Base-by-base conservation (phyloP, 495 filamentous ascomycete genomes). In the Penicillium chermesinum region DNA sequence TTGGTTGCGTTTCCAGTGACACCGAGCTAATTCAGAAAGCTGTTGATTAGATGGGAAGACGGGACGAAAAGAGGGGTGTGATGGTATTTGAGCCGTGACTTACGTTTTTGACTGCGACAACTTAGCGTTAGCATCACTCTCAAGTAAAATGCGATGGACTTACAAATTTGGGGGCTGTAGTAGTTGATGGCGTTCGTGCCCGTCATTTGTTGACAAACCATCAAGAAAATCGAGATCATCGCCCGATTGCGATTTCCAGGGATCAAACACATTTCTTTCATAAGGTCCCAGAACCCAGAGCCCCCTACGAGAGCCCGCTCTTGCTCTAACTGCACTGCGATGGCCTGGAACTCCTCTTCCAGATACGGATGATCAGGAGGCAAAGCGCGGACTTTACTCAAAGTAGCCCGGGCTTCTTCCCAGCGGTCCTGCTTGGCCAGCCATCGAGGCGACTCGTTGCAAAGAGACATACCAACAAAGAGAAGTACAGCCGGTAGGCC, bases 141-240 rank as follows among this genome's bases (percentile, higher is more conserved):
- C 2, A 2, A 7, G 15, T 0, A 32, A 6, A 4, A 1, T 9
- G 5, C 30, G 21, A 21, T 10, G 34, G 65, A 69, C 58, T 71
- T 61, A 72, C 89, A 89, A 56, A 91, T 89, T 38, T 79, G 75
- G 0, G 86, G 86, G 3, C 83, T 81, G 61, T 86, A 87, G 60
- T 86, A 85, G 59, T 88, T 88, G 53, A 81, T 81, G 7, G 70
- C 80, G 51, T 84, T 84, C 13, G 77, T 81, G 13, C 76, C 81
- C 0, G 82, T 85, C 79, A 83, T 80, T 57, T 86, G 83, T 64
- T 87, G 84, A 64, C 81, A 86, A 52, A 86, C 52, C 83, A 87
- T 86, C 35, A 88, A 73, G 25, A 75, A 63, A 52, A 82, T 76
- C 1, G 61, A 64, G 32, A 66, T 63, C 22, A 86, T 62, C 1